Evolutionary conservation across 2,329 filamentous ascomycete species (phyloP).

Genomic region (Cytospora paraplurivora): DNA sequence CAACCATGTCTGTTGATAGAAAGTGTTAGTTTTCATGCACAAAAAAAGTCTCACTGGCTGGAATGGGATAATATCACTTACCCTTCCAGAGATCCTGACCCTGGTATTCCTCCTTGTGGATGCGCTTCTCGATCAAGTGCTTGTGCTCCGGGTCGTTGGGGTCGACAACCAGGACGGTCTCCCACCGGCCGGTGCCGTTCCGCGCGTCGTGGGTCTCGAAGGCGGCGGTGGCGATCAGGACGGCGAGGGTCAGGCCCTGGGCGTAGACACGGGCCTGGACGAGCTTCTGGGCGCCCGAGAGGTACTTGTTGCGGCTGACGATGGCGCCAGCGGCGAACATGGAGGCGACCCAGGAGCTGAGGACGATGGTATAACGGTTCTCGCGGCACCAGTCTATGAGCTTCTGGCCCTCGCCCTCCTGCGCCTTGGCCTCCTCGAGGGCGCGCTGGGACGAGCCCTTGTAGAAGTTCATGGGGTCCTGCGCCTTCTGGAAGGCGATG

Average conservation of each 20-base stretch:
- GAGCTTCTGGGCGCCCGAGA: constrained; percentile 79
- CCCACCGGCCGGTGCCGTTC: constrained; percentile 75
- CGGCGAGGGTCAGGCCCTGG: constrained; percentile 82
- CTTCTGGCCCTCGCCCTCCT: constrained; percentile 55
- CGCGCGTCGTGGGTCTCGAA: constrained; percentile 81
- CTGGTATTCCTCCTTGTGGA: constrained; percentile 84
- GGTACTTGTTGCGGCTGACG: constrained; percentile 75
- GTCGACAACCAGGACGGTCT: constrained; percentile 80
- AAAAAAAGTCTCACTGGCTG: not conserved
- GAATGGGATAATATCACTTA: constrained; percentile 45
- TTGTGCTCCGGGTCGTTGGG: constrained; percentile 82
- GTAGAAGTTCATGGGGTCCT: constrained; percentile 70
- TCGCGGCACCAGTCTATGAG: constrained; percentile 73
- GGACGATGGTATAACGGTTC: constrained; percentile 86
- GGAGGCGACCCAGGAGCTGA: constrained; percentile 76
- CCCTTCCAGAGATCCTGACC: constrained; percentile 94
- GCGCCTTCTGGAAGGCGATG: constrained; percentile 65
- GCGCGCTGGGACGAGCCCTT: constrained; percentile 63
- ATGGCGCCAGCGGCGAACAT: constrained; percentile 75
- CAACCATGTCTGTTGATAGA: constrained; percentile 69
- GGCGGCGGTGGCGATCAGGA: constrained; percentile 78
- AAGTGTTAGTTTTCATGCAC: constrained; percentile 27
- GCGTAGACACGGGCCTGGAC: constrained; percentile 95
- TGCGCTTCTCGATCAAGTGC: constrained; percentile 80
- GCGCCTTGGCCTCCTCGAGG: constrained; percentile 54